These are phyloP conservation scores for Cryptococcus floricola DNA, from an alignment of 1,284 basidiomycete genomes.

Conservation along the genomic window DNA sequence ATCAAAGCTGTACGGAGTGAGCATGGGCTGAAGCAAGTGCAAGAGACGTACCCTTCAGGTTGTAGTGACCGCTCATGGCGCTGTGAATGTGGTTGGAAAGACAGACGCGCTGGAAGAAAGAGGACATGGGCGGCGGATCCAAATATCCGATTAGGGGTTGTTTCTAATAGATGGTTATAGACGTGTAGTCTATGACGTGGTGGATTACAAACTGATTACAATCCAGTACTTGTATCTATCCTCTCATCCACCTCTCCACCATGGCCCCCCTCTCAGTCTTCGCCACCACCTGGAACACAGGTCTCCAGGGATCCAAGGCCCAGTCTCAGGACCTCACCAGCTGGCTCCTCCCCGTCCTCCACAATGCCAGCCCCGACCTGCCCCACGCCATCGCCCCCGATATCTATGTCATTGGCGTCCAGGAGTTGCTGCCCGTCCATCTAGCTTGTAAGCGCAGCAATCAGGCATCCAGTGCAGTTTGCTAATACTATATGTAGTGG, in stretches of 20 bases:
- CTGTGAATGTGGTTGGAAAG: not conserved
- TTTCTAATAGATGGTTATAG: not conserved
- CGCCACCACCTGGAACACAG: constrained; percentile 49
- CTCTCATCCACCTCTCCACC: not conserved
- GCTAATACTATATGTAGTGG: constrained; percentile 22
- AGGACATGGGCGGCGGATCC: not conserved
- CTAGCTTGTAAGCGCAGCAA: constrained; percentile 36
- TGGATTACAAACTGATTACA: not conserved
- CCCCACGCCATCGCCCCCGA: constrained; percentile 53
- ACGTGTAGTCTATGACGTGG: not conserved
- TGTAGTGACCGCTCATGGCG: constrained; percentile 61
- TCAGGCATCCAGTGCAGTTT: not conserved
- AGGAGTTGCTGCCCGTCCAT: constrained; percentile 74
- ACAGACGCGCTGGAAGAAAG: not conserved
- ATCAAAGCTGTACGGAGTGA: constrained; percentile 66
- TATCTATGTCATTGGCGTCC: constrained; percentile 89
- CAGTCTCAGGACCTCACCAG: constrained; percentile 44
- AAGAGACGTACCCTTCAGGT: constrained; percentile 70
- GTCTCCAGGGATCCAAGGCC: constrained; percentile 45
- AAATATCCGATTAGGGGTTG: not conserved
- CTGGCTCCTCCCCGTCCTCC: constrained; percentile 48
- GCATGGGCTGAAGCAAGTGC: not conserved
- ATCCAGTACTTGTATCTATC: not conserved
- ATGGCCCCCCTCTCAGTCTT: constrained; percentile 45
- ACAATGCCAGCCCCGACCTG: constrained; percentile 24